Evolutionary conservation across 2,329 filamentous ascomycete species (phyloP), one percentile per base, ranked within the genome.

Genomic region (Microdochium nivale): DNA sequence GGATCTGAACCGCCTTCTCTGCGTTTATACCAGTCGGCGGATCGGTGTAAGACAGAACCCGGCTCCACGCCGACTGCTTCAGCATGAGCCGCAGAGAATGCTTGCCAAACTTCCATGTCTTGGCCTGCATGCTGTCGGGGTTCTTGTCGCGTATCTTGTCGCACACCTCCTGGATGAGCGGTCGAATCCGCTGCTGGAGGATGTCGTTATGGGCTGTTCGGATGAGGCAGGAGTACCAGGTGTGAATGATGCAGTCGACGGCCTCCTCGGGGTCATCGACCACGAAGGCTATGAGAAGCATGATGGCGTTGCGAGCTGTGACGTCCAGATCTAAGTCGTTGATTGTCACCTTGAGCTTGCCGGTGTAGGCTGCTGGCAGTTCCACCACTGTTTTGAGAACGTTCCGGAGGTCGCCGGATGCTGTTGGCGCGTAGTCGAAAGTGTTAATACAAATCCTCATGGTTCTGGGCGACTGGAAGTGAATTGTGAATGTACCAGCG

Each of bases 31-130:
- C 60, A 5, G 51, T 16, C 1, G 64, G 63, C 2, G 61, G 54
- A 7, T 61, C 54, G 25, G 68, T 55, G 37, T 58, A 64, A 0
- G 49, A 49, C 4, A 58, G 52, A 13, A 73, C 55, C 0, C 49
- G 33, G 13, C 52, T 30, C 69, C 70, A 74, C 19, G 60, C 35
- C 21, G 53, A 25, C 50, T 65, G 66, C 10, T 56, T 27, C 1
- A 73, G 55, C 0, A 63, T 57, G 1, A 71, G 9, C 2, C 62
- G 19, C 7, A 40, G 35, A 11, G n/a, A 13, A n/a, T 40, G 35
- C 35, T 40, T 40, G 35, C 35, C 35, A 19, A 40, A n/a, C 19
- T 19, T 40, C 35, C 35, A 40, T 11, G 10, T 40, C 7, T 13
- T 40, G 9, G 9, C 35, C n/a, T 40, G 35, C 16, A 40, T 11